A percentile compares a stretch with the other conserved stretches of the same genome.
Conservation (phyloP, 352 stramenopile genomes). For the Pythium grandisporangium region DNA sequence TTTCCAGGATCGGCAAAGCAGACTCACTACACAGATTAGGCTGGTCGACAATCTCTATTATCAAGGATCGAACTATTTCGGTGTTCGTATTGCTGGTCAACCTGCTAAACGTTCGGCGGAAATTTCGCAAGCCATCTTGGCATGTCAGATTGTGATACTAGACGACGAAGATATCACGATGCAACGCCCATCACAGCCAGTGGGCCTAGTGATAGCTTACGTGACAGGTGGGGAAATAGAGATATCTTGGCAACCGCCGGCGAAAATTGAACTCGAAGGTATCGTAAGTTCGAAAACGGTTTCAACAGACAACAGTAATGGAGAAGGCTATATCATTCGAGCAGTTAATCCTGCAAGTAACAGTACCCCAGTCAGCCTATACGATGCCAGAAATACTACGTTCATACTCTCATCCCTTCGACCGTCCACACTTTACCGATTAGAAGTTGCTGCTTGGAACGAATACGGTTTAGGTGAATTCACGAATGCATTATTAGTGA, state of each 20-base stretch:
- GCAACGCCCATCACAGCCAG: conserved; percentile 13
- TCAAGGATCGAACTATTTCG: conserved; percentile 20
- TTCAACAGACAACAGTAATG: too few relatives aligned
- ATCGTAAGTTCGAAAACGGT: too few relatives aligned
- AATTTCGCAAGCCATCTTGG: too few relatives aligned
- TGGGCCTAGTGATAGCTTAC: conserved; percentile 3
- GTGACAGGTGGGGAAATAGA: conserved; percentile 40
- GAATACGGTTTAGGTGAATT: conserved; percentile 28
- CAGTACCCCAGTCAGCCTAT: too few relatives aligned
- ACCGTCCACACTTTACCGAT: conserved; percentile 16
- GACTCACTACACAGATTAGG: conserved; percentile 21
- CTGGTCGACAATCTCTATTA: conserved; percentile 40
- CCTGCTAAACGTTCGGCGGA: too few relatives aligned
- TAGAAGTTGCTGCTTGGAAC: conserved; percentile 44
- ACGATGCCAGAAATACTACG: conserved; percentile 19
- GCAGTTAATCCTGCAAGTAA: too few relatives aligned
- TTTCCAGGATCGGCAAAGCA: conserved; percentile 27
- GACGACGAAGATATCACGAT: conserved; percentile 36
- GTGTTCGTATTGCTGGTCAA: too few relatives aligned
- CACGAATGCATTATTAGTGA: conserved; percentile 7
- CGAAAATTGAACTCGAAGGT: background rate
- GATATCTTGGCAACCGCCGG: conserved; percentile 16
- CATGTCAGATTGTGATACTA: conserved; percentile 20
- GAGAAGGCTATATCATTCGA: too few relatives aligned
- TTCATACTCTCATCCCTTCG: conserved; percentile 34